Base-by-base conservation (phyloP, 2,329 filamentous ascomycete genomes). In the Didymella keratinophila region DNA sequence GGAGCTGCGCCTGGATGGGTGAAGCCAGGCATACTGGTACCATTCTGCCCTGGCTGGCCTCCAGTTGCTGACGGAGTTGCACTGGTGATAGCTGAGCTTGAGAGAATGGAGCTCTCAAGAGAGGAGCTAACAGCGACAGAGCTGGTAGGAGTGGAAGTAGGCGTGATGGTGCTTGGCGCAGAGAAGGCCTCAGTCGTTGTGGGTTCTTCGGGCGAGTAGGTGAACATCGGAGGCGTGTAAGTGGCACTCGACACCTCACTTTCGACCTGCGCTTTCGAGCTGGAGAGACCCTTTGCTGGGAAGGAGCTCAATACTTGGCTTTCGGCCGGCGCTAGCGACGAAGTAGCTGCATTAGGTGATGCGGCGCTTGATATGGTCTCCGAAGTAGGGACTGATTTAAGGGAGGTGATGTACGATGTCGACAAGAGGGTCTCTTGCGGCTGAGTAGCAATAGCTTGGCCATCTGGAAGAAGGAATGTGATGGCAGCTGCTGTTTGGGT, bases 401-500 rank as follows among this genome's bases (percentile, higher is more conserved):
- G 63, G 12, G 63, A 53, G 3, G 68, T 68, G 25, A 76, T 70
- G 61, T 64, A 76, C 0, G 66, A 67, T 20, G 73, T 77, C 3
- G 68, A 74, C 11, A 71, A 49, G n/a, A 73, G 25, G 12, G 71
- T 73, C 50, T 71, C 61, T 12, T 63, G 65, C 4, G 70, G 57
- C 48, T 70, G 64, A 11, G 74, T 76, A 3, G 61, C 66, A n/a
- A 74, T 43, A n/a, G 72, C 74, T 30, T 69, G 57, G 14, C 74
- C 73, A 32, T 72, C 60, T 0, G 70, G 70, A 43, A 74, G 59
- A 12, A 69, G 54, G 45, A 77, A 77, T 3, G 73, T 78, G 39
- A 76, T 67, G 16, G 66, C 71, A 18, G 73, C 54, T 57, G 63
- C 55, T 41, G 68, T 67, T 5, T 59, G 57, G 12, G 69, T 72